Evolutionary conservation across 805 yeast species (phyloP), one percentile per base, ranked within the genome.

Genomic region (Candida ovalis): DNA sequence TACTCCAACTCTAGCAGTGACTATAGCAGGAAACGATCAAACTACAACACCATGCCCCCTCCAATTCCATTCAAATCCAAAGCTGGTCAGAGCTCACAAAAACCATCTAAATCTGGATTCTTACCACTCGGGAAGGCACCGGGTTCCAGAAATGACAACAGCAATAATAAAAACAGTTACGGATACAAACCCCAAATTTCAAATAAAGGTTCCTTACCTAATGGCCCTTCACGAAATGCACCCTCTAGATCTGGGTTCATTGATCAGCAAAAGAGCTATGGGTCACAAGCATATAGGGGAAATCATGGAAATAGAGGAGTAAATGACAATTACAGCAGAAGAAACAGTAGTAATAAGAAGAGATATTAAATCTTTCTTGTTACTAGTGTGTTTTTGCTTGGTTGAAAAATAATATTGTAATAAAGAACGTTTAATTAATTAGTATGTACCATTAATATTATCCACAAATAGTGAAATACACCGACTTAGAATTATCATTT

Each of bases 1-100:
- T 38, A 39, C 40, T 37, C 40, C 15, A 39, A 40, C 40, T 37
- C 40, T 12, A 39, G 39, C n/a, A 33, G 22, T 32, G 33, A 40
- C 19, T 52, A 45, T 23, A 24, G 35, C 52, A 9, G 27, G 23
- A 40, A 45, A 40, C 37, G 40, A 36, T 22, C 42, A 2, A 56
- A 60, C 42, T 59, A 56, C 40, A 59, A 57, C 39, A 52, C 46
- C 18, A 55, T 55, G 23, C 62, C 63, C 9, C 63, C 66, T 6
- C 58, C 57, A 5, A 56, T 59, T 21, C 39, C 43, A n/a, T 45
- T 55, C 4, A 51, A 50, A 28, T 48, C 46, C 18, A 48, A 53
- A 4, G 55, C 55, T 1, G 44, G 47, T 8, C 24, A 23, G 4
- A 23, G n/a, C 15, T 19, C 41, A n/a, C 28, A 15, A 24, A 25